phyloP scores from a whole-genome alignment of 2,329 filamentous ascomycete genomes.

The Hypoxylon sp. region DNA sequence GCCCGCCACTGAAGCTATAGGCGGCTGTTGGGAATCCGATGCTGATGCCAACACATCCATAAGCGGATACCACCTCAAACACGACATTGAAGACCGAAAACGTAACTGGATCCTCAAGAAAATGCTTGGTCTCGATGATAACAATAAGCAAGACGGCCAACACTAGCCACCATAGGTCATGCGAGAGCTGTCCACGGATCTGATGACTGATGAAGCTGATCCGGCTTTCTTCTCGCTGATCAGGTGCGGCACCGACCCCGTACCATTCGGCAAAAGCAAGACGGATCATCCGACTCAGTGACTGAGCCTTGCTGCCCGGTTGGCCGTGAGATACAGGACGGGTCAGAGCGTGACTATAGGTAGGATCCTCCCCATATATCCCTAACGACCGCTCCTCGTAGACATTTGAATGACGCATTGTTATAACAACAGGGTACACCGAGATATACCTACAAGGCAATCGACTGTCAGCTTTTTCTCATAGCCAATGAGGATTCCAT shows the following conservation, averaged over 20 bases:
- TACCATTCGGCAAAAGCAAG: slow-evolving; percentile 49
- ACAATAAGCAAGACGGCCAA: slow-evolving; percentile 72
- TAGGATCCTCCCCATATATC: slow-evolving; percentile 57
- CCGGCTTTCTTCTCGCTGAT: slow-evolving; percentile 56
- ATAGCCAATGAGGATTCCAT: neutral
- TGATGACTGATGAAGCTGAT: slow-evolving; percentile 69
- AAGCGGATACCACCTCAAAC: slow-evolving; percentile 70
- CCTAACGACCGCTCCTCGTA: slow-evolving; percentile 73
- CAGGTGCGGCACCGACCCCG: slow-evolving; percentile 50
- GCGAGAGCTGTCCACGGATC: slow-evolving; percentile 72
- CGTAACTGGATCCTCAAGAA: slow-evolving; percentile 65
- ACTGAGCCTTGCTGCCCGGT: slow-evolving; percentile 31
- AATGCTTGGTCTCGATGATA: slow-evolving; percentile 70
- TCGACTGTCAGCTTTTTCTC: slow-evolving; percentile 7
- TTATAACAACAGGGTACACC: slow-evolving; percentile 65
- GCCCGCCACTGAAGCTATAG: slow-evolving; percentile 70
- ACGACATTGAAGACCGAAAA: slow-evolving; percentile 72
- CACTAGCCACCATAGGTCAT: slow-evolving; percentile 76
- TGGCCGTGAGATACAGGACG: slow-evolving; percentile 41
- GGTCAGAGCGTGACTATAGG: slow-evolving; percentile 24
- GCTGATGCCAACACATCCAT: slow-evolving; percentile 72
- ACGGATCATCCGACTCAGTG: slow-evolving; percentile 45
- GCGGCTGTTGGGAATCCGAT: slow-evolving; percentile 67
- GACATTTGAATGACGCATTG: slow-evolving; percentile 71
- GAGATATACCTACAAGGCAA: slow-evolving; percentile 56